Evolutionary conservation across 805 yeast genomes (phyloP), one percentile per base, ranked within the genome.

Genomic region (Trichomonascus vanleenenianus): DNA sequence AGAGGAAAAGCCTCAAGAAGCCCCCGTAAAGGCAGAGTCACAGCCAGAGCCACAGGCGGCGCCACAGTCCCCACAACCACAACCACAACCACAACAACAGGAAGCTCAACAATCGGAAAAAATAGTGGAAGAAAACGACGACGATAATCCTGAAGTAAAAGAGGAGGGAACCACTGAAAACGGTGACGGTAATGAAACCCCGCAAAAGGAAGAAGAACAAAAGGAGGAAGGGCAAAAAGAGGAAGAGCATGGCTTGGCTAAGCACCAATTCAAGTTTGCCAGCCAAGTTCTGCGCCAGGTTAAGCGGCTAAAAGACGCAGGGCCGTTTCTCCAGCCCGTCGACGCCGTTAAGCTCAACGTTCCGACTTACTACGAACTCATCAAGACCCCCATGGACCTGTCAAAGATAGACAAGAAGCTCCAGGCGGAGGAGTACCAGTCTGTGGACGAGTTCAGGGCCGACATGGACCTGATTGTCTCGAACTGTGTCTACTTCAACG

Each of bases 311-410:
- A 86, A 88, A 64, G 98, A 93, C 66, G 95, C 97, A 1, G 78
- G 73, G 12, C 97, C 97, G 1, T 93, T 93, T 60, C 60, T 86
- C 39, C 77, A 71, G 43, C 98, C 98, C 0, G 98, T 93, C 16
- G 97, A 93, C 62, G 84, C 77, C 2, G 81, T 83, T 41, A 87
- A 85, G 60, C 76, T 87, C 50, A 87, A 89, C 58, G 85, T 93
- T 46, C 98, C 98, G 2, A 79, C 84, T 52, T 93, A 93, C 63
- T 86, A 82, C 63, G 88, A 87, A 56, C 79, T 77, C 58, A 79
- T 93, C 57, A 73, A 76, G 52, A 72, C 82, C 57, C 98, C 98
- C 34, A 93, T 93, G 97, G 97, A 91, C 63, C 70, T 93, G 30
- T 76, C 89, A 2, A 87, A 97, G 1, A 85, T 93, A 53, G 98